Conservation (phyloP, 2,329 filamentous ascomycete species). For the Colletotrichum chrysophilum region DNA sequence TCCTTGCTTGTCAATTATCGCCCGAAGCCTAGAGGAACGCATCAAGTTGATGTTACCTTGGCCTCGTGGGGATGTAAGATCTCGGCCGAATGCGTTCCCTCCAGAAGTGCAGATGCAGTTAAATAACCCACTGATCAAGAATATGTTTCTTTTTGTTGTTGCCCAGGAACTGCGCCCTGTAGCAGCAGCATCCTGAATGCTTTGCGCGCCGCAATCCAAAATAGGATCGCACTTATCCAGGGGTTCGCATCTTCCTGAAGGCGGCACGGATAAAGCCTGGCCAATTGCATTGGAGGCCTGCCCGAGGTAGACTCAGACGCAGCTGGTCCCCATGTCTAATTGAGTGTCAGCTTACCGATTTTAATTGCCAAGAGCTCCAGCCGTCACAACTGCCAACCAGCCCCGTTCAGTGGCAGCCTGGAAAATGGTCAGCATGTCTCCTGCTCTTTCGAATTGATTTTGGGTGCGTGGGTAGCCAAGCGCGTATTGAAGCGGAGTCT, state of each 20-base stretch:
- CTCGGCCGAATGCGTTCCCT: not conserved
- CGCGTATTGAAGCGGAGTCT: not conserved
- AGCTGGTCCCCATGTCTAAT: not conserved
- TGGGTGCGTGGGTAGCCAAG: not conserved
- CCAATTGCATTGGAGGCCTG: not conserved
- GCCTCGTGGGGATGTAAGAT: not conserved
- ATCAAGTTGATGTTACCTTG: not conserved
- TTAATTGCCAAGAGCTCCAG: not conserved
- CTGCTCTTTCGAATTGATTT: not conserved
- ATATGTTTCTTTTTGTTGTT: not conserved
- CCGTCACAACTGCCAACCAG: not conserved
- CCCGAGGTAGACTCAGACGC: not conserved
- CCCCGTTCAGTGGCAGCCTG: not conserved
- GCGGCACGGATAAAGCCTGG: not conserved
- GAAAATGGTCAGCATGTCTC: not conserved
- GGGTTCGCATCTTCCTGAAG: not conserved
- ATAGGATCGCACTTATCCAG: not conserved
- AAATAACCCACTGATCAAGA: not conserved
- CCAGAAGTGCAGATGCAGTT: not conserved
- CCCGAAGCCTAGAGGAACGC: not conserved
- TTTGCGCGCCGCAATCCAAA: not conserved
- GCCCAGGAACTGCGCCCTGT: not conserved
- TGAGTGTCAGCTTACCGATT: not conserved
- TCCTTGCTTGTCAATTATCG: not conserved
- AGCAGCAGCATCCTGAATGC: not conserved